Evolutionary conservation across 73 alveolate genomes (phyloP), one percentile per base, ranked within the genome.

Genomic region (Paramecium octaurelia): DNA sequence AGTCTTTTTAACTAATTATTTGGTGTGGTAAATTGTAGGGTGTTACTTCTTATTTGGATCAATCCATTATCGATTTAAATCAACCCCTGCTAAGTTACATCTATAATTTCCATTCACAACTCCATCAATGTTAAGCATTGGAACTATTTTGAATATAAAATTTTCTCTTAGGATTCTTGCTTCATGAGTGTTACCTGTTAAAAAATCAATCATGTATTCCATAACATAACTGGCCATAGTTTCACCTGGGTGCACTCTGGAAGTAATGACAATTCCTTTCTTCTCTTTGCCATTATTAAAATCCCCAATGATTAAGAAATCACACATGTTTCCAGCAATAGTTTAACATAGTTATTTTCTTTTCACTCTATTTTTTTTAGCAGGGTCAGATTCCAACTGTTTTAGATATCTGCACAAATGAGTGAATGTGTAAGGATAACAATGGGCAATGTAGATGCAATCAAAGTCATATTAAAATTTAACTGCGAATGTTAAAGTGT

Each of bases 41-140:
- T 98, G 99, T 69, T 97, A 85, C 84, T 97, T 97, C 85, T 96
- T 97, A 80, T 96, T 92, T 1, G 99, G 99, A 75, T 98, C 99
- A 23, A 95, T 96, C 99, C 99, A 98, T 44, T 98, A 92, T 31
- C 99, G 86, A 89, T 99, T 99, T 86, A 98, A 92, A 73, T 99
- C 99, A 58, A 98, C 99, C 14, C 99, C 99, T 7, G 99, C 99
- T 80, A 99, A 93, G 54, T 95, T 92, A 43, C 34, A 96, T 50
- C 99, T 58, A 34, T 99, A 97, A 92, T 95, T 97, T 20, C 99
- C 99, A 57, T 97, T 98, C 16, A 99, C 96, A n/a, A 99, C 99
- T 4, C 99, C 99, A 87, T 99, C 99, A 0, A 99, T 99, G 88
- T 99, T 99, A 92, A 99, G 96, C 99, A 99, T 98, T 0, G 99